Conservation (phyloP, 345 rosid genomes). For the Angophora floribunda region DNA sequence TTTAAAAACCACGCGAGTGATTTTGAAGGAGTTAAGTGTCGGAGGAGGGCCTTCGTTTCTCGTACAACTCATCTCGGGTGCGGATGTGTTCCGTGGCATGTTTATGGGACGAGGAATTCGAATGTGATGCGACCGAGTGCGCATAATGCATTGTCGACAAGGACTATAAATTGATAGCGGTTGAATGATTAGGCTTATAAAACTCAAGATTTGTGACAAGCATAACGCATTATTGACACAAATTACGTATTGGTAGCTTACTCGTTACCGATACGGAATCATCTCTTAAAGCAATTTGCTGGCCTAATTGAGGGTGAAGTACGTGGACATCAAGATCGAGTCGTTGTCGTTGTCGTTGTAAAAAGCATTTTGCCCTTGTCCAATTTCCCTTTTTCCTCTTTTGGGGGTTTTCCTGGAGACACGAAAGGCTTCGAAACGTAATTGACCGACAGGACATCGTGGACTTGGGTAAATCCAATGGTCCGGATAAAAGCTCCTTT, state of each 20-base stretch:
- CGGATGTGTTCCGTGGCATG: not conserved
- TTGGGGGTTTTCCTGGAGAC: not conserved
- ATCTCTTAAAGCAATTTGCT: not conserved
- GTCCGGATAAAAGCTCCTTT: not conserved
- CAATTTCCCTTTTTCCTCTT: not conserved
- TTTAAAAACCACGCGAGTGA: not conserved
- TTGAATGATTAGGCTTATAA: not conserved
- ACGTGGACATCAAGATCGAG: not conserved
- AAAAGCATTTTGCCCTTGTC: not conserved
- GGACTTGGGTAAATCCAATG: not conserved
- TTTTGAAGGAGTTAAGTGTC: not conserved
- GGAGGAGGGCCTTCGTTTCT: not conserved
- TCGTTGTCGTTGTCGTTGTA: not conserved
- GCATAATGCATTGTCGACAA: not conserved
- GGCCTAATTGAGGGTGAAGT: not conserved
- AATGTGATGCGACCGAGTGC: not conserved
- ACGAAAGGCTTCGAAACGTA: not conserved
- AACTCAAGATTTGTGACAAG: not conserved
- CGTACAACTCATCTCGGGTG: not conserved
- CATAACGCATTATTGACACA: not conserved
- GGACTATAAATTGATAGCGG: rapidly evolving
- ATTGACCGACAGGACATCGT: not conserved
- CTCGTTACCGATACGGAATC: not conserved
- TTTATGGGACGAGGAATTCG: not conserved
- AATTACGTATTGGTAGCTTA: not conserved